Evolutionary conservation across 805 yeast species (phyloP), one percentile per base, ranked within the genome.

Genomic region (Sporopachydermia quercuum): DNA sequence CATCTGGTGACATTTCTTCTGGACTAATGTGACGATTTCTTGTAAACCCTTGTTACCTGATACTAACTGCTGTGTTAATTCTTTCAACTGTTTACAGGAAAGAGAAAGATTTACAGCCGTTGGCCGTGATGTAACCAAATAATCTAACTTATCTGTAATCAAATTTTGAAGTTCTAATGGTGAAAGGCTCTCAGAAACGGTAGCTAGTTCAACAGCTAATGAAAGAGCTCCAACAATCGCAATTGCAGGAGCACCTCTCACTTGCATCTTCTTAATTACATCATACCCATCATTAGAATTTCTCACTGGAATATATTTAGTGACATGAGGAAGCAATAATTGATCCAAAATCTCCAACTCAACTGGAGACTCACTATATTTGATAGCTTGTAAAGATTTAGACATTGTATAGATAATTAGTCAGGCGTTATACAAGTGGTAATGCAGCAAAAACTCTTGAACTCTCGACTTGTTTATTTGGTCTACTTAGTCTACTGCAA

Each of bases 231-330:
- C 97, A 2, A 89, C 96, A 42, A 89, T 83, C 45, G 96, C 96
- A 54, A 89, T 89, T 1, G 97, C 97, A 0, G 98, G 98, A 0
- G 98, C 98, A 33, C 98, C 98, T 55, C 98, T 70, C 3, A 93
- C 96, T 51, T 83, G 86, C 98, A 89, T 89, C 42, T 67, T 67
- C 53, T 76, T 78, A 56, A 89, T 89, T n/a, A 82, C 94, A 15
- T 68, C 66, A 58, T 62, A 84, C 3, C 94, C 96, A 55, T 79
- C 86, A 37, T 77, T 77, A 39, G 83, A 74, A 14, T 74, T 62
- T 33, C 61, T 47, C 42, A 89, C 71, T 1, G 66, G 54, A 15
- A 87, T 61, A 56, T 84, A 89, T 38, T 63, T 67, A 1, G 93
- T 74, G 39, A 78, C 68, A 48, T 83, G 85, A 0, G 98, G 98